Conservation (phyloP, 805 yeast genomes). For the Yamadazyma olivae region DNA sequence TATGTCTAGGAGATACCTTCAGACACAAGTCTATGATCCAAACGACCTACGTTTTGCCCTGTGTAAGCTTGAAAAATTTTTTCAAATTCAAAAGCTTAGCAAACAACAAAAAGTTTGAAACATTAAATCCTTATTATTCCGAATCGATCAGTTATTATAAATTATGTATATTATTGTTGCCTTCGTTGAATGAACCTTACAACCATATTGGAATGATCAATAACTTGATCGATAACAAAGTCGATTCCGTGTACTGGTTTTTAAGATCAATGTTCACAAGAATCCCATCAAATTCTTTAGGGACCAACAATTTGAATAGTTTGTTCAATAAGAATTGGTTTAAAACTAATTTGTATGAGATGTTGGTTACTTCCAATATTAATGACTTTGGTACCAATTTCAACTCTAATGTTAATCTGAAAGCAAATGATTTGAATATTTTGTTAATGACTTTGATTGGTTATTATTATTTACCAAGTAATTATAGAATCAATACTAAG, state of each 20-base stretch:
- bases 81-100: conserved; percentile 31
- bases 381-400: conserved; percentile 6
- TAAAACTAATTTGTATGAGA: conserved; percentile 22
- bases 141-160: conserved; percentile 38
- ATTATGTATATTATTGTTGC: conserved; percentile 54
- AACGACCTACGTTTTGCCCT: conserved; percentile 39
- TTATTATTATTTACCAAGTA: conserved; percentile 40
- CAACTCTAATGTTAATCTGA: conserved; percentile 9
- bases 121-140: conserved; percentile 23
- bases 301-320: conserved; percentile 44
- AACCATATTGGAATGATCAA: conserved; percentile 53
- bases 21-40: conserved; percentile 54
- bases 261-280: conserved; percentile 56
- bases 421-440: conserved; percentile 16
- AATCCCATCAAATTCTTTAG: conserved; percentile 43
- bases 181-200: conserved; percentile 67
- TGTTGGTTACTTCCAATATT: conserved; percentile 7
- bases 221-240: conserved; percentile 42
- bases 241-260: conserved; percentile 49
- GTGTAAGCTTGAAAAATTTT: conserved; percentile 23
- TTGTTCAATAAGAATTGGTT: conserved; percentile 35
- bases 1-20: conserved; percentile 57
- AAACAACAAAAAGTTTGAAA: conserved; percentile 34
- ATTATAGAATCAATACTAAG: conserved; percentile 19
- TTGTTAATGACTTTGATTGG: conserved; percentile 37